Base-by-base conservation (phyloP, 2,329 filamentous ascomycete species). In the Paraphoma sp. region DNA sequence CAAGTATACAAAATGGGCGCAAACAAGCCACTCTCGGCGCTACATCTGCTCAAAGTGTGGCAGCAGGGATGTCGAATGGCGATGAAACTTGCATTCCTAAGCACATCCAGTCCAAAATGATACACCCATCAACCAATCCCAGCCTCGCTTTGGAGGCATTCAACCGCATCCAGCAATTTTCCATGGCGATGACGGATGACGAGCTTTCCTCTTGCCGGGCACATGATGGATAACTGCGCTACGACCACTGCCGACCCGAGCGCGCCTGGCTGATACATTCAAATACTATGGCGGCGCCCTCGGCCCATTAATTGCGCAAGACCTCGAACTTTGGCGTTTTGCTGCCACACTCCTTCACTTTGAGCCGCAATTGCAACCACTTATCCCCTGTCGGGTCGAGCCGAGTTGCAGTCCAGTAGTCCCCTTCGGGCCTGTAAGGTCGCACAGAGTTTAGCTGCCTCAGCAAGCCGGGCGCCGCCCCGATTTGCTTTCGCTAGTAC, bases 381-480 rank as follows among this genome's bases (percentile, higher is more conserved):
- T 45, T 12, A 9, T 23, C 49, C 41, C 43, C 45, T 48, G 53
- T 53, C 56, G 49, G 59, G 53, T 60, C 57, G 53, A 56, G 51
- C 59, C 62, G 56, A 62, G 56, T 51, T 41, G 45, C 44, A 50
- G 48, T 55, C 53, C 57, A 31, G 54, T 62, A 64, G 59, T 60
- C 53, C 48, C 56, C 50, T 50, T 51, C 54, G 48, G 49, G 54
- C 56, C 45, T 53, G 28, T 48, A 51, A n/a, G n/a, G 55, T 60
- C 48, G 54, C 54, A 57, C 62, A 50, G 33, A 52, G 48, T 53
- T 55, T 62, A 56, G 58, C 54, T 53, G 51, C 58, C 44, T 51
- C 23, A 59, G 56, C 58, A 55, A 48, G 55, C 58, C 58, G 62
- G 58, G 43, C 57, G 49, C 56, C 56, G 59, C 61, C 61, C 44